Evolutionary conservation across 768 basidiomycete species (phyloP).

Genomic region (Polyporus arcularius): DNA sequence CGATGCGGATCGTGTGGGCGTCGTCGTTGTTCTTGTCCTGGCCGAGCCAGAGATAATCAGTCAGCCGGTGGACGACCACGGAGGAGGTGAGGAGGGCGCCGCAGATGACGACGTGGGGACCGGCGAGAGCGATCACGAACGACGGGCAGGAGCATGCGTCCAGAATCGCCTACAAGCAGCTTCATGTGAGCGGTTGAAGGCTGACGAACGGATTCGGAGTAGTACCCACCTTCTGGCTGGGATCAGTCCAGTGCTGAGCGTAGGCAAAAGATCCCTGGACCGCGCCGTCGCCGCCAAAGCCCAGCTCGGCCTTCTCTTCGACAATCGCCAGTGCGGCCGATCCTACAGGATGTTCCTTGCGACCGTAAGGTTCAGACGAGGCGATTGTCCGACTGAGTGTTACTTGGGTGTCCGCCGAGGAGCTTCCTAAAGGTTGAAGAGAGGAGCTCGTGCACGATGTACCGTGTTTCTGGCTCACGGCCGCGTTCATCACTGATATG

Average conservation of each 20-base stretch:
- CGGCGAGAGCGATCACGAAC: conserved; percentile 1
- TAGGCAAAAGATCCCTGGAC: conserved; percentile 1
- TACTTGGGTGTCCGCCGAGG: not conserved
- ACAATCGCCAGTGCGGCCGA: not conserved
- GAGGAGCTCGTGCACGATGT: too few relatives aligned
- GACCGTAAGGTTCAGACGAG: not conserved
- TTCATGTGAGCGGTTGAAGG: too few relatives aligned
- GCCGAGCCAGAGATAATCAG: conserved; percentile 4
- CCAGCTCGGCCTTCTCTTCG: not conserved
- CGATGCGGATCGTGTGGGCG: not conserved
- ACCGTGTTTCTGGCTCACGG: too few relatives aligned
- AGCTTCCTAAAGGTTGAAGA: not conserved
- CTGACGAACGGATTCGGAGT: not conserved
- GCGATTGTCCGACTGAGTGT: not conserved
- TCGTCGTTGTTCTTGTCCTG: not conserved
- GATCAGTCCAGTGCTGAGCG: not conserved
- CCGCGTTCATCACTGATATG: too few relatives aligned
- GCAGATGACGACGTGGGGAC: conserved; percentile 1
- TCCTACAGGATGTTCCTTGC: not conserved
- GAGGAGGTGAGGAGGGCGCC: not conserved
- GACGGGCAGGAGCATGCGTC: not conserved
- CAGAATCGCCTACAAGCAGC: not conserved
- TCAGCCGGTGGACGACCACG: conserved; percentile 1
- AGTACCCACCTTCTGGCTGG: not conserved
- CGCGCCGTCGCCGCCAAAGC: not conserved